Evolutionary conservation across 2,329 filamentous ascomycete species (phyloP), one percentile per base, ranked within the genome.

Genomic region (Colletotrichum sp.): DNA sequence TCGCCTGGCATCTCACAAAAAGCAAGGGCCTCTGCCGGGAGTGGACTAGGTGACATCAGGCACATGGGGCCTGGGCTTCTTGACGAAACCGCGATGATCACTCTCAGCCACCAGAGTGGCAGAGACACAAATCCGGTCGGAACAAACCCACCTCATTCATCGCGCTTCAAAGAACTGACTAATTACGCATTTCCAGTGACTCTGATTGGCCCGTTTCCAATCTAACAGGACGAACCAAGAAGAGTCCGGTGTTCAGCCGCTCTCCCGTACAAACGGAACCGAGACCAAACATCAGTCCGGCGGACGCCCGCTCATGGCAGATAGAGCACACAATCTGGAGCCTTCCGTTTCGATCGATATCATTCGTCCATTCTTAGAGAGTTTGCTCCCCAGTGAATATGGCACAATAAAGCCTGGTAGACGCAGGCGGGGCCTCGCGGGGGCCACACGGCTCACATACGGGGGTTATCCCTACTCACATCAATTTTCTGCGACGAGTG

Each of bases 401-500:
- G 66, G n/a, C 24, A 26, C 32, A 24, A 16, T 36, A 36, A 56
- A 58, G 30, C 52, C 60, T 32, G 43, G 28, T 21, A n/a, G 30
- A 70, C 7, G 7, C 30, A 21, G 56, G 43, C 56, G 38, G 62
- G 60, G 60, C 36, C 24, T 15, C 55, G 10, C 56, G 13, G 10
- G 62, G 60, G 60, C 30, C 32, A 21, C 55, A n/a, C 56, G 18
- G 13, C 48, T 13, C 4, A 16, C 8, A 30, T 56, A 36, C 70
- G 32, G 70, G 73, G 73, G 15, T 36, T 10, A 73, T 38, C 70
- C 73, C 56, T 75, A 73, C 64, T 58, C 26, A 58, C 56, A 24
- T 65, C 56, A 60, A 65, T 52, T 13, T 34, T 65, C 43, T n/a
- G 26, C 28, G 43, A 24, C 73, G 70, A 75, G 26, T 60, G 34